Percentiles rank a stretch among this genome's conserved stretches.
These are phyloP conservation scores for Globisporangium rhizosaccharum DNA, from an alignment of 352 stramenopile species.

Conservation along the genomic window DNA sequence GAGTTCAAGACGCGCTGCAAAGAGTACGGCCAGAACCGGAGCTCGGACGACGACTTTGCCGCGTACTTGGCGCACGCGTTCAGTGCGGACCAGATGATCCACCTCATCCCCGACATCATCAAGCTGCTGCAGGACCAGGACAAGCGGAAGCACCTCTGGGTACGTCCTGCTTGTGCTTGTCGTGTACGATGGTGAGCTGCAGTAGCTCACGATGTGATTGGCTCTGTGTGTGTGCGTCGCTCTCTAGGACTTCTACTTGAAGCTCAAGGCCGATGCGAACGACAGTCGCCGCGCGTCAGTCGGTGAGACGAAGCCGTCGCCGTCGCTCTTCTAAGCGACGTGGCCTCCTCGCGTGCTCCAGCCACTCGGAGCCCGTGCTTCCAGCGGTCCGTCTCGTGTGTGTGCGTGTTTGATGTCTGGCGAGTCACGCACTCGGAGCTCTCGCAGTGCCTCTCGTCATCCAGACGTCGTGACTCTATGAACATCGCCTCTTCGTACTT, in stretches of 20 bases:
- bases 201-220: not conserved
- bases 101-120: constrained; percentile 77
- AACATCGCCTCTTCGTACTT: no score
- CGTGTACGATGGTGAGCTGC: not conserved
- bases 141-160: constrained; percentile 83
- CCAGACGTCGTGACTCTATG: no score
- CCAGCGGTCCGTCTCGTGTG: no score
- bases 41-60: constrained; percentile 65
- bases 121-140: constrained; percentile 77
- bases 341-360: not conserved
- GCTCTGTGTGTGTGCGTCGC: constrained; percentile 8
- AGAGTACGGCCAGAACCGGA: constrained; percentile 80
- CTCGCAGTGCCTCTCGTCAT: no score
- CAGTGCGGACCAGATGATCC: constrained; percentile 57
- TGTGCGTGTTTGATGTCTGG: no score
- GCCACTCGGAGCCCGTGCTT: no score
- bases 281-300: constrained; percentile 14
- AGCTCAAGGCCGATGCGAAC: constrained; percentile 53
- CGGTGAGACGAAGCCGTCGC: constrained; percentile 29
- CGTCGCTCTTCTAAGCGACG: constrained; percentile 60
- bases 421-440: no score
- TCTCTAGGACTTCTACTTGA: constrained; percentile 65
- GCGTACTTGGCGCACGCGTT: constrained; percentile 70
- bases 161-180: constrained; percentile 20
- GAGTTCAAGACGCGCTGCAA: constrained; percentile 86